phyloP scores from a whole-genome alignment of 1,284 basidiomycete species.

The Stygiomarasmius scandens region DNA sequence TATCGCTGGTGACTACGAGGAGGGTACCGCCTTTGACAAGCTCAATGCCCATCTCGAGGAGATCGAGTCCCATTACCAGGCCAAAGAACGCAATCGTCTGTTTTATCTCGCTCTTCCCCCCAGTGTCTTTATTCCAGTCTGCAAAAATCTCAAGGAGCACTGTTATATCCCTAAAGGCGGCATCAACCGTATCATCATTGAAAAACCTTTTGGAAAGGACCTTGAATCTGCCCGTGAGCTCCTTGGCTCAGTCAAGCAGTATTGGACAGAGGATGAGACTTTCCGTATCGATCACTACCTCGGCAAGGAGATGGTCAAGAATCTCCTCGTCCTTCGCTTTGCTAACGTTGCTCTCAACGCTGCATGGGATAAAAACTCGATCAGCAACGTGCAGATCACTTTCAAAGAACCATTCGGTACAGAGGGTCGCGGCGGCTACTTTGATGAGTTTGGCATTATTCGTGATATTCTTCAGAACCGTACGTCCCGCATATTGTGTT shows the following conservation, averaged over 20 bases:
- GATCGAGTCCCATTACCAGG: conserved; percentile 73
- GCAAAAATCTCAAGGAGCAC: conserved; percentile 79
- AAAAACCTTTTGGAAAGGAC: conserved; percentile 97
- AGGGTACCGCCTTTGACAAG: conserved; percentile 74
- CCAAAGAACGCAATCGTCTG: conserved; percentile 73
- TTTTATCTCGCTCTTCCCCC: conserved; percentile 97
- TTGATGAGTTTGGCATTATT: conserved; percentile 98
- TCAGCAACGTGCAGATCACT: conserved; percentile 95
- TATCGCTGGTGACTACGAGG: conserved; percentile 87
- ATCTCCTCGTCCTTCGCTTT: conserved; percentile 91
- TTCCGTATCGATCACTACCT: conserved; percentile 98
- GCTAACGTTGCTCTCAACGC: conserved; percentile 88
- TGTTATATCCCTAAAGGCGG: conserved; percentile 74
- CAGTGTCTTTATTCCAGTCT: conserved; percentile 89
- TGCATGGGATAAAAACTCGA: conserved; percentile 91
- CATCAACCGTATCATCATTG: conserved; percentile 89
- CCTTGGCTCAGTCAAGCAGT: conserved; percentile 76
- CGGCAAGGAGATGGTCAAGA: conserved; percentile 99
- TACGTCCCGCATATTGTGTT: conserved; percentile 46
- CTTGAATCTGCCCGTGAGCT: conserved; percentile 84
- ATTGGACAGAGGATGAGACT: conserved; percentile 95
- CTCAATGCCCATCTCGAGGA: conserved; percentile 77
- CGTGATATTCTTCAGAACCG: conserved; percentile 96
- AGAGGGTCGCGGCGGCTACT: conserved; percentile 96
- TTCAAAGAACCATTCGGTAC: conserved; percentile 99